Conservation (phyloP, 345 rosid species). For the Gossypium bickii region DNA sequence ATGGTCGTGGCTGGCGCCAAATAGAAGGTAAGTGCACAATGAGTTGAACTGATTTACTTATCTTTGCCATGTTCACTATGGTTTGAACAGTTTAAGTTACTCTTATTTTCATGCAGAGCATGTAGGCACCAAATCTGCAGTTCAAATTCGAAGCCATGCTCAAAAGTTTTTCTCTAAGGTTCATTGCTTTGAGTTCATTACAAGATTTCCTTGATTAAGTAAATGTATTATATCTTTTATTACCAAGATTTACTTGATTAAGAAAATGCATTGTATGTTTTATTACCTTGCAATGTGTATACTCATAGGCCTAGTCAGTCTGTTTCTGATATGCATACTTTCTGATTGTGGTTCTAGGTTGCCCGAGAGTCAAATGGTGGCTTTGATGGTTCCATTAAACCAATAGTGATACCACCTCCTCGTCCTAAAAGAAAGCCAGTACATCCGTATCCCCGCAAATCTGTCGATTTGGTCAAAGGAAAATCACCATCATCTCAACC, state of each 20-base stretch:
- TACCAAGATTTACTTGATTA: not conserved
- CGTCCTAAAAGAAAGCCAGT: conserved; percentile 81
- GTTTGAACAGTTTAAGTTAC: conserved; percentile 13
- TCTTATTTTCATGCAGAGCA: conserved; percentile 53
- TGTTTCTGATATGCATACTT: conserved; percentile 1
- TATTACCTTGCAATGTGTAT: not conserved
- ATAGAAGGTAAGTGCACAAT: conserved; percentile 54
- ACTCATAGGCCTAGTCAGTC: not conserved
- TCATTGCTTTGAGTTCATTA: conserved; percentile 9
- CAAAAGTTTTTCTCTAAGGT: conserved; percentile 96
- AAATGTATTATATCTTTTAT: not conserved
- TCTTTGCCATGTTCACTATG: not conserved
- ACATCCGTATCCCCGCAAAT: conserved; percentile 88
- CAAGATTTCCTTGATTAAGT: not conserved
- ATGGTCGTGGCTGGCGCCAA: conserved; percentile 85
- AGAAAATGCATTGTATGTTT: not conserved
- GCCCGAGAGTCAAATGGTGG: conserved; percentile 41
- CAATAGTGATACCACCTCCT: conserved; percentile 83
- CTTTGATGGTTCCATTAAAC: conserved; percentile 27
- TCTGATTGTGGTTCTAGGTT: conserved; percentile 41
- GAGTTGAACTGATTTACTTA: not conserved
- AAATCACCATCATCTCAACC: conserved; percentile 20
- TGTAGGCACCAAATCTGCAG: conserved; percentile 81
- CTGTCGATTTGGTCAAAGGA: conserved; percentile 19
- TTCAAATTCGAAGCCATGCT: conserved; percentile 97